Conservation (phyloP, 352 stramenopile species). For the Pythium dissotocum region DNA sequence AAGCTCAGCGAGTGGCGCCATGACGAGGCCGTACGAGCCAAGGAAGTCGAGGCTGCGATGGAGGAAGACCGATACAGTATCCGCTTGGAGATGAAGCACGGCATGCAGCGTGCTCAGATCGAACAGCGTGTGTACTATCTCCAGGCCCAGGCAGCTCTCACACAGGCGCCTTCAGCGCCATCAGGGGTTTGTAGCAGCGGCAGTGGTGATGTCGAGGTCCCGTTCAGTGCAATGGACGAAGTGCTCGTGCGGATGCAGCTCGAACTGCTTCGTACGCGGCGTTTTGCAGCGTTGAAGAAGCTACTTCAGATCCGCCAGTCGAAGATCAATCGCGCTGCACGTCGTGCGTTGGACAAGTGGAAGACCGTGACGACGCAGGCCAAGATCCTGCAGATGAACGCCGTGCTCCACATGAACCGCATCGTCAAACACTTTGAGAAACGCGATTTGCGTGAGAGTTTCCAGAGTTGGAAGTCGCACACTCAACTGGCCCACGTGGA, state of each 20-base stretch:
- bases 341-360: conserved; percentile 47
- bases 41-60: conserved; percentile 51
- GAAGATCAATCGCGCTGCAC: conserved; percentile 33
- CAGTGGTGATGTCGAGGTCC: neutral
- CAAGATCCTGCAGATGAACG: conserved; percentile 32
- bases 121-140: conserved; percentile 59
- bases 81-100: conserved; percentile 60
- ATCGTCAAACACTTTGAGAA: conserved; percentile 37
- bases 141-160: conserved; percentile 37
- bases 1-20: conserved; percentile 53
- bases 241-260: conserved; percentile 66
- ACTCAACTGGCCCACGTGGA: conserved; percentile 38
- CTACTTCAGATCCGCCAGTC: conserved; percentile 53
- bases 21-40: conserved; percentile 51
- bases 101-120: conserved; percentile 58
- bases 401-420: conserved; percentile 46
- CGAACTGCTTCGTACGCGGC: conserved; percentile 58
- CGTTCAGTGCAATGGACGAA: conserved; percentile 55
- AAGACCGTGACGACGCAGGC: conserved; percentile 35
- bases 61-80: conserved; percentile 72
- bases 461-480: conserved; percentile 47
- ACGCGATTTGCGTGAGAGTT: conserved; percentile 32
- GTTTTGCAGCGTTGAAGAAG: conserved; percentile 68
- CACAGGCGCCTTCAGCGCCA: neutral
- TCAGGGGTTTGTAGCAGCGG: neutral